Evolutionary conservation across 495 filamentous ascomycete species (phyloP), one percentile per base, ranked within the genome.

Genomic region (Pseudoneurospora amorphoporcata): DNA sequence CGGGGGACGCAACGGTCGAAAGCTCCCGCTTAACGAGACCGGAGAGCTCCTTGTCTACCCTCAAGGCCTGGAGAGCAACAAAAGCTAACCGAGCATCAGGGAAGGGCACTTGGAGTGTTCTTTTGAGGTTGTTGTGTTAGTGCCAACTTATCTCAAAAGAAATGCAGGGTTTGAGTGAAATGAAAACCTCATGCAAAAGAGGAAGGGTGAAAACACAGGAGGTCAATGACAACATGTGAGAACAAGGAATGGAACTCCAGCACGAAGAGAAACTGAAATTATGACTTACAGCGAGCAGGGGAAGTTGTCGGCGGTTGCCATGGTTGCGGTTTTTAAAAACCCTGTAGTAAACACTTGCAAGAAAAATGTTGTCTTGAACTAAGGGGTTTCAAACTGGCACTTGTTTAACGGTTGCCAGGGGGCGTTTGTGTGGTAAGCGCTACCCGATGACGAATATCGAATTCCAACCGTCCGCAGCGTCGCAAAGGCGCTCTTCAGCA

Each of bases 11-110:
- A 14, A 79, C 79, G 19, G 93, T 87, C 53, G 87, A 83, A 72
- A 98, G 90, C 14, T 83, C 83, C 38, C 96, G 91, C 19, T 86
- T 86, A 39, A 98, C 95, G 32, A 92, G 87, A 4, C 90, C 86
- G 12, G 95, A 98, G 37, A 98, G 86, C 77, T 99, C 95, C 74
- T 89, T 84, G 82, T 99, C 95, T 69, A 99, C 95, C 71, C 89
- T 84, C 53, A 99, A 84, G 39, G 93, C 87, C 76, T 87, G 89
- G 8, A 92, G 86, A 42, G 95, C 93, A 42, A 91, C 88, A 35
- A 86, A 87, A 9, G 95, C 94, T 42, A 98, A 89, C 72, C 90
- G 90, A 40, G 90, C 83, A 68, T 90, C 92, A 32, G 94, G 95
- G 75, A 99, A 90, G 41, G 96, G 95, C 68, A 97, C 84, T 72